phyloP scores from a whole-genome alignment of 73 alveolate genomes.

The Diophrys sp. region DNA sequence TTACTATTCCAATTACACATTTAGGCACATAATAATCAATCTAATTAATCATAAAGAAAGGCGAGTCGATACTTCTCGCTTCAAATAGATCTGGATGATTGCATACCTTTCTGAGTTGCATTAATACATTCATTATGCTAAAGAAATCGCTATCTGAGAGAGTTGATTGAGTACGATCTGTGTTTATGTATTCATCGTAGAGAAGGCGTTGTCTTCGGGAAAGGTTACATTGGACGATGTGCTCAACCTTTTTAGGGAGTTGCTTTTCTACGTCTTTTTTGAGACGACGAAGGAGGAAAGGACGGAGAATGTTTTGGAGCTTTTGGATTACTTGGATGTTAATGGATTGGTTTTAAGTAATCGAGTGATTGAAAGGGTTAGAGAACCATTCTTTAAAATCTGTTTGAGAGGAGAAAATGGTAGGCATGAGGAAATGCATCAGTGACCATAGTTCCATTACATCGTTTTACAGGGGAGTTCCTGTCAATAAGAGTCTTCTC shows the following conservation, averaged over 20 bases:
- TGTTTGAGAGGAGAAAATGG: conserved; percentile 67
- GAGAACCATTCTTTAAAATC: conserved; percentile 94
- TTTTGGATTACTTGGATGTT: conserved; percentile 82
- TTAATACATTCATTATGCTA: conserved; percentile 95
- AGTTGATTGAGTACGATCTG: conserved; percentile 79
- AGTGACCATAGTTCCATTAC: conserved; percentile 99
- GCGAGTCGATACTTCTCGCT: conserved; percentile 92
- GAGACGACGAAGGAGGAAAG: conserved; percentile 96
- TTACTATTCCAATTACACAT: conserved; percentile 71
- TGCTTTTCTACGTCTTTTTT: conserved; percentile 98
- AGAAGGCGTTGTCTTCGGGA: conserved; percentile 96
- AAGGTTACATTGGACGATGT: conserved; percentile 89
- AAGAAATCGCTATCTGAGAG: conserved; percentile 85
- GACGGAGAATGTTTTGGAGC: conserved; percentile 92
- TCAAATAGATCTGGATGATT: conserved; percentile 99
- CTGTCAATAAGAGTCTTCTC: conserved; percentile 96
- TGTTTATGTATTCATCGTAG: conserved; percentile 96
- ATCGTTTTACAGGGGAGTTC: conserved; percentile 99
- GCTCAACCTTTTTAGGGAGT: conserved; percentile 95
- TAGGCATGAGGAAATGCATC: conserved; percentile 99
- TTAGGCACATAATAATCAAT: conserved; percentile 17
- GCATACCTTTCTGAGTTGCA: conserved; percentile 98
- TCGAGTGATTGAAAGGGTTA: conserved; percentile 90
- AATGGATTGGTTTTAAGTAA: conserved; percentile 80
- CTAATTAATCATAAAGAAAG: conserved; percentile 53